These are phyloP conservation scores for Euclidium syriacum DNA, from an alignment of 345 rosid species.

Conservation along the genomic window DNA sequence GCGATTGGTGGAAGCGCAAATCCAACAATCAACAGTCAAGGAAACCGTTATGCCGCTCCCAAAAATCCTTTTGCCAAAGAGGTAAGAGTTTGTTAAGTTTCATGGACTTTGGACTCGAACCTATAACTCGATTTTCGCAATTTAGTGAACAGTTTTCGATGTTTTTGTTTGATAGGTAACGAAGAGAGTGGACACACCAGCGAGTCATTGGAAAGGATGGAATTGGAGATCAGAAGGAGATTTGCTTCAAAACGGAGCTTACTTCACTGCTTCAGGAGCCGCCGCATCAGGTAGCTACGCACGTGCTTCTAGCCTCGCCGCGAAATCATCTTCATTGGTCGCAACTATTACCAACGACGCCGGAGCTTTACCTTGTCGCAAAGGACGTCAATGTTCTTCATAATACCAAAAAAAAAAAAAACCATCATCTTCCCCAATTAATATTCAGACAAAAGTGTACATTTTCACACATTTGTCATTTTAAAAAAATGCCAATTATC, in stretches of 20 bases:
- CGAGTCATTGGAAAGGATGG: constrained; percentile 66
- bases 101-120: too few species aligned
- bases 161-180: constrained; percentile 54
- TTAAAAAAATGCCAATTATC: constrained; percentile 19
- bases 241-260: constrained; percentile 78
- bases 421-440: neutral
- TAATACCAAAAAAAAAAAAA: constrained; percentile 6
- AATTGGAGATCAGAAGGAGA: constrained; percentile 98
- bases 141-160: neutral
- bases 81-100: too few species aligned
- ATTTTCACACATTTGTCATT: constrained; percentile 36
- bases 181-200: constrained; percentile 74
- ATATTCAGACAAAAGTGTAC: constrained; percentile 31
- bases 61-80: constrained; percentile 72
- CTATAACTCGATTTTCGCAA: too few species aligned
- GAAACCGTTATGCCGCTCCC: constrained; percentile 85
- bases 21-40: constrained; percentile 97
- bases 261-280: constrained; percentile 85
- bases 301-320: constrained; percentile 88
- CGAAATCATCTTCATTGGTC: constrained; percentile 79
- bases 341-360: constrained; percentile 70
- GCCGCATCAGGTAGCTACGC: constrained; percentile 84
- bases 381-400: constrained; percentile 48
- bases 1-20: constrained; percentile 94
- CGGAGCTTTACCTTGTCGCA: constrained; percentile 66